Percentiles rank a stretch among this genome's conserved stretches.
Evolutionary conservation across 2,329 filamentous ascomycete species (phyloP).

Genomic region (Drechslera avenae): DNA sequence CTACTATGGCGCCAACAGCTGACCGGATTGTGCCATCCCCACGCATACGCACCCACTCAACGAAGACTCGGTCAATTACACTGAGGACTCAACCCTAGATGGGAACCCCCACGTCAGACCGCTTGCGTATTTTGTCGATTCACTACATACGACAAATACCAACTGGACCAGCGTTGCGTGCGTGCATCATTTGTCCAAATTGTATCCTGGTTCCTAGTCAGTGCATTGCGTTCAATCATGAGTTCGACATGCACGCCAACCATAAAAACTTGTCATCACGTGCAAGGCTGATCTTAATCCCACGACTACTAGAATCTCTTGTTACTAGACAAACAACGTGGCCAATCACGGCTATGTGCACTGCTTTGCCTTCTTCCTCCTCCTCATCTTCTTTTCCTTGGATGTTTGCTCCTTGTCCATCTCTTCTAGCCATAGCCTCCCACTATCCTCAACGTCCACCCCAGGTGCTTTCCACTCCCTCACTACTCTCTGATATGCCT

Average conservation of each 20-base stretch:
- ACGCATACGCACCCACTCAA: background rate
- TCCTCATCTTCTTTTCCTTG: conserved; percentile 11
- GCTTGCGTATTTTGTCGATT: background rate
- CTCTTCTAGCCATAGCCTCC: conserved; percentile 17
- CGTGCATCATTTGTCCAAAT: no score
- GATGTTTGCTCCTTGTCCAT: conserved; percentile 16
- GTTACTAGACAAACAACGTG: no score
- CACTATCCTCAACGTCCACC: conserved; percentile 6
- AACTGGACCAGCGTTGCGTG: no score
- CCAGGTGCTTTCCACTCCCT: conserved; percentile 3
- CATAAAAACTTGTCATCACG: no score
- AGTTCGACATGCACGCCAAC: no score
- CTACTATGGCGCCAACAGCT: background rate
- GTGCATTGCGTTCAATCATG: no score
- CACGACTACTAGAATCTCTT: no score
- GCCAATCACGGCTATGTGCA: background rate
- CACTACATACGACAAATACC: background rate
- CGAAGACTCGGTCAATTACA: background rate
- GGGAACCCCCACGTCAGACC: background rate
- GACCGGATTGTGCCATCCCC: conserved; percentile 2
- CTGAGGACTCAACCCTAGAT: background rate
- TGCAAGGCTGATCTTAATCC: no score
- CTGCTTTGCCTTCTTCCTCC: background rate
- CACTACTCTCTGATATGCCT: conserved; percentile 5
- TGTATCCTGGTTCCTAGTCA: no score